These are phyloP conservation scores for Microsporum canis DNA, from an alignment of 2,329 filamentous ascomycete species.

Conservation along the genomic window DNA sequence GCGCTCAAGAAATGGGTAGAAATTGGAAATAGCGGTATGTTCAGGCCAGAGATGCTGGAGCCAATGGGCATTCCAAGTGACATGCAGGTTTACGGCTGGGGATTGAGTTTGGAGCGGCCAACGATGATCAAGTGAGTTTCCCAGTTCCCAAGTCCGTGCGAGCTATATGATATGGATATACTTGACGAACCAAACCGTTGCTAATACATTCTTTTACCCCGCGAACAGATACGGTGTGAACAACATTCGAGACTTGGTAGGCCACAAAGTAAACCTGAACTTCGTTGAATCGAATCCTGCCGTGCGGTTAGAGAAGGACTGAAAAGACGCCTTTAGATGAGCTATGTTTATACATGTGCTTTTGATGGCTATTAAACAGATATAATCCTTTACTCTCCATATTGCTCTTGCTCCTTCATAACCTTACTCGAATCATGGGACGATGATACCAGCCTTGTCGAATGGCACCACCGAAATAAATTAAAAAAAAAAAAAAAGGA, in stretches of 20 bases:
- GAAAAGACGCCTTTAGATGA: slow-evolving; percentile 21
- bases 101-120: slow-evolving; percentile 78
- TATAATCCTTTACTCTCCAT: not conserved
- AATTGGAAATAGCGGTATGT: slow-evolving; percentile 98
- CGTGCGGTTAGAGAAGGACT: slow-evolving; percentile 78
- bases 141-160: not conserved
- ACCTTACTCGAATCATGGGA: not conserved
- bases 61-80: slow-evolving; percentile 87
- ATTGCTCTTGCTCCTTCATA: not conserved
- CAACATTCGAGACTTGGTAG: slow-evolving; percentile 85
- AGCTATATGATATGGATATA: slow-evolving; percentile 9
- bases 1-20: slow-evolving; percentile 86
- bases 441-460: not conserved
- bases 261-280: slow-evolving; percentile 87
- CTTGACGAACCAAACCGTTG: not conserved
- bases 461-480: not conserved
- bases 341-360: not conserved
- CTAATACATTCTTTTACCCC: slow-evolving; percentile 6
- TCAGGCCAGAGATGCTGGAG: slow-evolving; percentile 94
- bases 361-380: not conserved
- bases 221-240: slow-evolving; percentile 52
- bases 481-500: not conserved
- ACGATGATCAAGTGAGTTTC: slow-evolving; percentile 86
- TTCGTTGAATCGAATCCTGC: slow-evolving; percentile 90
- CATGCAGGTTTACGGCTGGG: slow-evolving; percentile 89